These are phyloP conservation scores for Saccharomyces kudriavzevii DNA, from an alignment of 805 yeast genomes.

Conservation along the genomic window DNA sequence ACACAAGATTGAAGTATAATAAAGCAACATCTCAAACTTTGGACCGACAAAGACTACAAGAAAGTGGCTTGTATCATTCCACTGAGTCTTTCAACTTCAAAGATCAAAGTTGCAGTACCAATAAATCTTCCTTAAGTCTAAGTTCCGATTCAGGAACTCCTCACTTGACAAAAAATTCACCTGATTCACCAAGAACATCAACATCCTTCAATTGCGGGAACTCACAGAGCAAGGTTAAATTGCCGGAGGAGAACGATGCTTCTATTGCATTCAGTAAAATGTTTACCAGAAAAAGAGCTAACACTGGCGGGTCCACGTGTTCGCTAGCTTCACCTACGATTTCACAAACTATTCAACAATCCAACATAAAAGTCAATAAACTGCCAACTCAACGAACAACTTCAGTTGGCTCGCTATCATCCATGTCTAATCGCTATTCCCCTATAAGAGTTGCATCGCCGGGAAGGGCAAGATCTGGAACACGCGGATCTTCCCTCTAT, in stretches of 20 bases:
- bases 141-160: neutral
- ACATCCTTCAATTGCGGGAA: constrained; percentile 1
- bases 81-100: neutral
- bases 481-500: constrained; percentile 19
- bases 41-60: neutral
- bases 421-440: constrained; percentile 21
- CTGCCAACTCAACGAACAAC: constrained; percentile 14
- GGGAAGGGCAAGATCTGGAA: constrained; percentile 25
- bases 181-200: constrained; percentile 1
- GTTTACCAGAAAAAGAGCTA: constrained; percentile 27
- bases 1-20: neutral
- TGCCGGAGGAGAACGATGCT: constrained; percentile 30
- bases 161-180: neutral
- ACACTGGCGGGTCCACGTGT: constrained; percentile 27
- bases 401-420: constrained; percentile 20
- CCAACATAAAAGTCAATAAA: constrained; percentile 3
- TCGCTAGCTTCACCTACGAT: constrained; percentile 15
- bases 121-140: neutral
- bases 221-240: neutral
- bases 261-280: constrained; percentile 30
- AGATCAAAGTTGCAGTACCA: neutral
- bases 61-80: neutral
- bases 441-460: constrained; percentile 27
- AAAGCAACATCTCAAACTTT: neutral
- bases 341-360: neutral